A percentile compares a stretch with the other conserved stretches of the same genome.
phyloP scores from a whole-genome alignment of 2,329 filamentous ascomycete genomes.

The Colletotrichum endophyticum region DNA sequence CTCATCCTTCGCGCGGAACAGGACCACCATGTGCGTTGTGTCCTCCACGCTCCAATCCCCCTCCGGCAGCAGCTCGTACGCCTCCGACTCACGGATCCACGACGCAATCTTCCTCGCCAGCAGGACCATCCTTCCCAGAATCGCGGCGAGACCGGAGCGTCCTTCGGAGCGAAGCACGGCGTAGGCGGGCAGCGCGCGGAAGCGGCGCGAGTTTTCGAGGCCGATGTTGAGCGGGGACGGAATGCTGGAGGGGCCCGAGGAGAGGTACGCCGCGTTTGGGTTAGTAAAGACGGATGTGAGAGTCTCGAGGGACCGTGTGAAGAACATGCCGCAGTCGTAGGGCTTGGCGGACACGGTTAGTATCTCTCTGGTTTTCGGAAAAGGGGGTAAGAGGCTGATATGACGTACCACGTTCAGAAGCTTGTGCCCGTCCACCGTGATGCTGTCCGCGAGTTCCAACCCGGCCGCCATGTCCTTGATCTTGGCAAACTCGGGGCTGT shows the following conservation, averaged over 20 bases:
- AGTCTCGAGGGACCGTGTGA: slow-evolving; percentile 67
- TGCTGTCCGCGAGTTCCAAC: slow-evolving; percentile 84
- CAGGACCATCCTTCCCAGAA: slow-evolving; percentile 75
- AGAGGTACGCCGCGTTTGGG: slow-evolving; percentile 83
- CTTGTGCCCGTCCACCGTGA: slow-evolving; percentile 88
- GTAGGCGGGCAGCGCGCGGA: slow-evolving; percentile 90
- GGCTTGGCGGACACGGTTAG: slow-evolving; percentile 51
- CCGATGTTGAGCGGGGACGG: slow-evolving; percentile 87
- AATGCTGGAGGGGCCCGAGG: slow-evolving; percentile 50
- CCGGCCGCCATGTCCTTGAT: slow-evolving; percentile 61
- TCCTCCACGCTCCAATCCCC: slow-evolving; percentile 45
- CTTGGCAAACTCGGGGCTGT: slow-evolving; percentile 57
- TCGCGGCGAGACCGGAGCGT: slow-evolving; percentile 66
- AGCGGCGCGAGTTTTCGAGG: slow-evolving; percentile 89
- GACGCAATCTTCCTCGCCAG: slow-evolving; percentile 72
- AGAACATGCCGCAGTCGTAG: slow-evolving; percentile 91
- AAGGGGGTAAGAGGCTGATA: not conserved
- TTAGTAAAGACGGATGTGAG: slow-evolving; percentile 77
- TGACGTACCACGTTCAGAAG: slow-evolving; percentile 80
- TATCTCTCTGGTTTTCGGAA: not conserved
- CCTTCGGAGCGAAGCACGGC: slow-evolving; percentile 80
- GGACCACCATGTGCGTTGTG: slow-evolving; percentile 66
- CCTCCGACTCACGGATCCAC: slow-evolving; percentile 64
- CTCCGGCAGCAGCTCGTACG: slow-evolving; percentile 71
- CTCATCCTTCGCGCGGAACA: slow-evolving; percentile 73